A percentile compares a stretch with the other conserved stretches of the same genome.
These are phyloP conservation scores for Epichloe scottii DNA, from an alignment of 2,329 filamentous ascomycete species.

Conservation along the genomic window DNA sequence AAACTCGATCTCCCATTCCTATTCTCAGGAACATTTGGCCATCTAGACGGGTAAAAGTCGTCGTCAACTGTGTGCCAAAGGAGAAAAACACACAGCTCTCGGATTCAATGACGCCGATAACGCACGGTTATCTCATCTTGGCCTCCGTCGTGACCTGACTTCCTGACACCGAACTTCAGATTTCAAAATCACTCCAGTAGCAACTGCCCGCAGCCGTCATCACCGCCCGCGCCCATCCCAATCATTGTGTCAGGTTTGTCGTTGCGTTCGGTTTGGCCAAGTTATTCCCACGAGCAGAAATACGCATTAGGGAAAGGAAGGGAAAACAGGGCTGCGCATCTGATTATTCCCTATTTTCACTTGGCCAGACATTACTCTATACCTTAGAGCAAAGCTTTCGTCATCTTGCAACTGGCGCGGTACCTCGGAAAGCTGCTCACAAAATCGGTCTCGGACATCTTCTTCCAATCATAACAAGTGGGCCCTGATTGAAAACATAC, in stretches of 20 bases:
- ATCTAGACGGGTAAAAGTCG: not conserved
- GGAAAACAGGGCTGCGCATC: not conserved
- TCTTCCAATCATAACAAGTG: too few species aligned
- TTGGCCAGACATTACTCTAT: not conserved
- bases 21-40: not conserved
- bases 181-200: not conserved
- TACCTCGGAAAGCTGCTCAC: not conserved
- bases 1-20: not conserved
- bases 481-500: not conserved
- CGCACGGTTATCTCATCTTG: constrained; percentile 44
- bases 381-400: not conserved
- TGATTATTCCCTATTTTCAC: not conserved
- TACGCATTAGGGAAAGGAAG: not conserved
- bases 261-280: constrained; percentile 5
- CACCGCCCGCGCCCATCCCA: not conserved
- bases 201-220: not conserved
- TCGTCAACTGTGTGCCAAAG: not conserved
- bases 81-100: not conserved
- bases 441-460: not conserved
- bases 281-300: not conserved
- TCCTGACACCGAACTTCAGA: not conserved
- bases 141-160: constrained; percentile 39
- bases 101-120: constrained; percentile 43
- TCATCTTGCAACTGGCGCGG: not conserved
- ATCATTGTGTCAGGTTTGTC: constrained; percentile 1